Conservation (phyloP, 805 yeast genomes). For the Zygosaccharomyces bisporus region DNA sequence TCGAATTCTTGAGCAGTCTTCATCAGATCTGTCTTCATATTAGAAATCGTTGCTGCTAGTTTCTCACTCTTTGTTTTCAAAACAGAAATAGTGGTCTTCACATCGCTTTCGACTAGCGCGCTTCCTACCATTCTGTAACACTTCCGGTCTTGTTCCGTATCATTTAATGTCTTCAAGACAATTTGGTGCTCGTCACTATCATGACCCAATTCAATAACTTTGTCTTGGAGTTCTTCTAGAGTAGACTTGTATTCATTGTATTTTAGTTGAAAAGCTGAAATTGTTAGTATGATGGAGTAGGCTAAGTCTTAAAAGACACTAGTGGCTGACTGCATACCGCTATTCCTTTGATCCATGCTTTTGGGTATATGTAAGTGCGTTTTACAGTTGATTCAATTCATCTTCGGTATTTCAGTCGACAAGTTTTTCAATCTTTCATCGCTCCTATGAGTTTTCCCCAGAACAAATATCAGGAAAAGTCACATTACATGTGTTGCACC, state of each 20-base stretch:
- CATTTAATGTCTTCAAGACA: slow-evolving; percentile 55
- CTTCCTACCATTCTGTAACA: slow-evolving; percentile 95
- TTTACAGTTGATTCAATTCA: neutral
- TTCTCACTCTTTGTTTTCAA: slow-evolving; percentile 55
- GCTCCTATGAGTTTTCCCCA: neutral
- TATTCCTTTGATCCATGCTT: slow-evolving; percentile 19
- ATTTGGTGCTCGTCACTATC: slow-evolving; percentile 49
- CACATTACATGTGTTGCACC: too few relatives aligned
- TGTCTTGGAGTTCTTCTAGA: slow-evolving; percentile 44
- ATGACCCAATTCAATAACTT: slow-evolving; percentile 45
- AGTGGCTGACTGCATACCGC: slow-evolving; percentile 16
- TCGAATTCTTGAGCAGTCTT: slow-evolving; percentile 33
- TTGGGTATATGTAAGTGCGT: neutral
- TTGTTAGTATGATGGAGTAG: neutral
- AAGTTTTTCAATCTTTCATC: neutral
- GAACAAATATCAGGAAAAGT: too few relatives aligned
- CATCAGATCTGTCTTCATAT: slow-evolving; percentile 31
- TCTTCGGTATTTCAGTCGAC: neutral
- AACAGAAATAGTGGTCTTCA: slow-evolving; percentile 67
- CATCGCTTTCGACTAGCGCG: slow-evolving; percentile 77
- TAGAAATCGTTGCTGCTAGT: slow-evolving; percentile 30
- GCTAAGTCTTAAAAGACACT: too few relatives aligned
- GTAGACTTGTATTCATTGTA: slow-evolving; percentile 52
- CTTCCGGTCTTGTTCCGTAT: slow-evolving; percentile 57
- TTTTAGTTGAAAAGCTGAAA: slow-evolving; percentile 43